A percentile compares a stretch with the other conserved stretches of the same genome.
phyloP scores from a whole-genome alignment of 768 basidiomycete genomes.

The Coprinopsis cinerea region DNA sequence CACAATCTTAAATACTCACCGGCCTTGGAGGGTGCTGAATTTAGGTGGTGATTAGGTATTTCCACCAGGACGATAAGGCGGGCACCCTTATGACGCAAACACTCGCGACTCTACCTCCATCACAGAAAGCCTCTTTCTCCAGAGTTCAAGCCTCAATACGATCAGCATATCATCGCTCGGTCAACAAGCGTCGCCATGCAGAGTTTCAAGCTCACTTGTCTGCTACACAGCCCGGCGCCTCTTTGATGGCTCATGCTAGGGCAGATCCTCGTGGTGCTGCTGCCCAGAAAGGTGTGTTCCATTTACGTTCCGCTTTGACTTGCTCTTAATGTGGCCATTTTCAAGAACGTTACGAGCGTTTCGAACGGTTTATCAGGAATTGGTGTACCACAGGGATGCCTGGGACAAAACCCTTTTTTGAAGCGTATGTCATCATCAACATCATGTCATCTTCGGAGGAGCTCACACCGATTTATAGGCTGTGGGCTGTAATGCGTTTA shows the following conservation, averaged over 20 bases:
- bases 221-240: conserved; percentile 75
- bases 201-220: conserved; percentile 83
- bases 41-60: conserved; percentile 54
- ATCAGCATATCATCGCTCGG: conserved; percentile 76
- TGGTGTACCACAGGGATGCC: conserved; percentile 89
- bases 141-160: conserved; percentile 84
- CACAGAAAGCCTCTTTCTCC: conserved; percentile 83
- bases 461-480: conserved; percentile 20
- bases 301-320: neutral
- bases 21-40: neutral
- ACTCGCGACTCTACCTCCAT: conserved; percentile 70
- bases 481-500: conserved; percentile 77
- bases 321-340: neutral
- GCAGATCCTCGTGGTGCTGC: conserved; percentile 53
- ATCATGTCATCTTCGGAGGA: conserved; percentile 6
- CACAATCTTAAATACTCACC: neutral
- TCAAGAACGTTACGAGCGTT: conserved; percentile 64
- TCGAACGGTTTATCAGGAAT: conserved; percentile 66
- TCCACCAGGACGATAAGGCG: conserved; percentile 71
- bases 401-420: conserved; percentile 85
- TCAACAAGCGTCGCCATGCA: conserved; percentile 69
- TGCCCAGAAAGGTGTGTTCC: conserved; percentile 57
- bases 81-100: conserved; percentile 80
- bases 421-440: conserved; percentile 35
- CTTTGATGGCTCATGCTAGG: conserved; percentile 68